phyloP scores from a whole-genome alignment of 2,329 filamentous ascomycete genomes.

The Didymella glomerata region DNA sequence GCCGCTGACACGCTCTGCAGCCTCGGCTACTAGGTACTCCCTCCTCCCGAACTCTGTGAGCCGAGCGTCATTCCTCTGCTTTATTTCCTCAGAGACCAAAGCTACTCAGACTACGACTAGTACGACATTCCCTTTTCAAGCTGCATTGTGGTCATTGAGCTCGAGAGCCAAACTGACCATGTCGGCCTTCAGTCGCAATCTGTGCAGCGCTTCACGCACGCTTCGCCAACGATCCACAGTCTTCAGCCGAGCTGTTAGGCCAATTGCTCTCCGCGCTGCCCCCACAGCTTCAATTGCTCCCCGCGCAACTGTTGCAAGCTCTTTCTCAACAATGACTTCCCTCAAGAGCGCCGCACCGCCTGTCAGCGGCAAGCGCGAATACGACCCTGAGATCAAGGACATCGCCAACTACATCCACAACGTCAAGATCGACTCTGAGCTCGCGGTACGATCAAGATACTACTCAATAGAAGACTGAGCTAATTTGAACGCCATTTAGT shows the following conservation, averaged over 20 bases:
- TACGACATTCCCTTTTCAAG: slow-evolving; percentile 45
- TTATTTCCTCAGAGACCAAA: slow-evolving; percentile 36
- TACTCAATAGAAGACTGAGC: slow-evolving; percentile 10
- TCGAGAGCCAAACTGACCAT: slow-evolving; percentile 51
- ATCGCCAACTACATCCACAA: slow-evolving; percentile 96
- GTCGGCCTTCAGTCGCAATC: slow-evolving; percentile 54
- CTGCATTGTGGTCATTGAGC: slow-evolving; percentile 44
- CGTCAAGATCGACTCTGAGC: slow-evolving; percentile 86
- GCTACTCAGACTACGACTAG: slow-evolving; percentile 38
- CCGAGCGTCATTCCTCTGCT: slow-evolving; percentile 36
- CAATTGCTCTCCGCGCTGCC: slow-evolving; percentile 46
- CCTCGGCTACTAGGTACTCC: slow-evolving; percentile 45
- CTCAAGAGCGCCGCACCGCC: slow-evolving; percentile 48
- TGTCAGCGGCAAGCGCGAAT: slow-evolving; percentile 59
- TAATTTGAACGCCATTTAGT: slow-evolving; percentile 60
- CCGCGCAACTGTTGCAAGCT: slow-evolving; percentile 35
- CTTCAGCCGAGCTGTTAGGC: slow-evolving; percentile 47
- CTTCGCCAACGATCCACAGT: slow-evolving; percentile 47
- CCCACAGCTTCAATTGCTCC: slow-evolving; percentile 34
- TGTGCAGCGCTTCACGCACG: slow-evolving; percentile 51
- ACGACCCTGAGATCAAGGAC: slow-evolving; percentile 92
- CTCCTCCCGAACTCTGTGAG: slow-evolving; percentile 35
- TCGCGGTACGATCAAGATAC: slow-evolving; percentile 74
- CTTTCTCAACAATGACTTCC: slow-evolving; percentile 51
- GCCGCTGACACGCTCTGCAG: slow-evolving; percentile 26